Evolutionary conservation across 2,329 filamentous ascomycete genomes (phyloP).

Genomic region (Geosmithia flava): DNA sequence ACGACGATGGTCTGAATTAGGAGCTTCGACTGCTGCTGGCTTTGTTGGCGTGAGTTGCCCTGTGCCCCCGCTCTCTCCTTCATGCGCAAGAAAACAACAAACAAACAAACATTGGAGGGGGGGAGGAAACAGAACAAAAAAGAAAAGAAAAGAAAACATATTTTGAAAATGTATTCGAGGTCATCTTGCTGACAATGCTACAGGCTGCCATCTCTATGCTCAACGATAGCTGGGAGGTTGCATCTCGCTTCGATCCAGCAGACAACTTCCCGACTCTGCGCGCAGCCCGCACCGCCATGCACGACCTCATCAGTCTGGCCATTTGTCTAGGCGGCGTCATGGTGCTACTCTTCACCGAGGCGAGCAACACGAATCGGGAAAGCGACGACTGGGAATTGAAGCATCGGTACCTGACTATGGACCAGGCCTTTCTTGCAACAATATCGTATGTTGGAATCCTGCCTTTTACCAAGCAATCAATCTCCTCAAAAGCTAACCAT

Average conservation of each 20-base stretch:
- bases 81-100: neutral
- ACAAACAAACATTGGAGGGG: neutral
- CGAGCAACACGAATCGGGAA: neutral
- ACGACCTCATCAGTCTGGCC: constrained; percentile 19
- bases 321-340: constrained; percentile 20
- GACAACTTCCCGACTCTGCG: constrained; percentile 12
- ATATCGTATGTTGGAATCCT: constrained; percentile 8
- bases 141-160: neutral
- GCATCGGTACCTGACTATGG: constrained; percentile 1
- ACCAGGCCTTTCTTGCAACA: constrained; percentile 5
- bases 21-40: constrained; percentile 15
- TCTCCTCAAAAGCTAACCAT: neutral
- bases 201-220: constrained; percentile 19
- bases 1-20: constrained; percentile 16
- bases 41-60: constrained; percentile 16
- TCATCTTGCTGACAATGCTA: neutral
- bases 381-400: constrained; percentile 1
- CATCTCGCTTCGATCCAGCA: constrained; percentile 13
- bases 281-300: constrained; percentile 14
- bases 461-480: neutral
- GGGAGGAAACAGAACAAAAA: neutral
- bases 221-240: constrained; percentile 23
- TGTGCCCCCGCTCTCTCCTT: neutral
- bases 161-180: too few relatives aligned
- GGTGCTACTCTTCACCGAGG: constrained; percentile 17